phyloP scores from a whole-genome alignment of 192 early-diverging fungal genomes.

The Phycomyces blakesleeanus region DNA sequence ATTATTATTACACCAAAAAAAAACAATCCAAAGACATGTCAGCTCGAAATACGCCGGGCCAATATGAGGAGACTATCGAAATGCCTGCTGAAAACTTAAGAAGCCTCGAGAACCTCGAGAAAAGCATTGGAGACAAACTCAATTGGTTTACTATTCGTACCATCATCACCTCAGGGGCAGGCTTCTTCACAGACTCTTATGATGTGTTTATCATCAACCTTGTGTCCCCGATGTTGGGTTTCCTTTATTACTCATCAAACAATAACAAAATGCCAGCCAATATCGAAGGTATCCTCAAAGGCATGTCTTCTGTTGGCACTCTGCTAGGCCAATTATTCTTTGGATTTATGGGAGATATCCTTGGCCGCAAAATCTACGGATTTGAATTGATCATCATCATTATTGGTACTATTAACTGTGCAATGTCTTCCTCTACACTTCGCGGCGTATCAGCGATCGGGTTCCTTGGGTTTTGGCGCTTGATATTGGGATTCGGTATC shows the following conservation, averaged over 20 bases:
- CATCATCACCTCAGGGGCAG: slow-evolving; percentile 59
- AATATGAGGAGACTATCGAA: too few relatives aligned
- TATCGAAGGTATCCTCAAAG: slow-evolving; percentile 78
- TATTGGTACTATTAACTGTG: slow-evolving; percentile 71
- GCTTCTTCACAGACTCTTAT: slow-evolving; percentile 89
- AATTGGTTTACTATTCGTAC: slow-evolving; percentile 64
- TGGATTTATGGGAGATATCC: slow-evolving; percentile 78
- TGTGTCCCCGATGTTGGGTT: slow-evolving; percentile 77
- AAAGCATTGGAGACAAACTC: slow-evolving; percentile 1
- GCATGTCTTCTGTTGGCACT: slow-evolving; percentile 74
- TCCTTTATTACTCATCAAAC: slow-evolving; percentile 52
- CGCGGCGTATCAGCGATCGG: slow-evolving; percentile 64
- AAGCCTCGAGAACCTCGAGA: slow-evolving; percentile 4
- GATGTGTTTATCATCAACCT: slow-evolving; percentile 91
- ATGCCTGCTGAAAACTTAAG: neutral
- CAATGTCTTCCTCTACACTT: slow-evolving; percentile 63
- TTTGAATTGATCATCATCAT: slow-evolving; percentile 88
- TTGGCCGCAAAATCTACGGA: slow-evolving; percentile 84
- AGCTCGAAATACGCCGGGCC: too few relatives aligned
- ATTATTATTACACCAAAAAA: too few relatives aligned
- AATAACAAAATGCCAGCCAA: slow-evolving; percentile 53
- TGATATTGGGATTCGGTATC: slow-evolving; percentile 87
- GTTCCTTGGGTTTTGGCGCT: slow-evolving; percentile 81
- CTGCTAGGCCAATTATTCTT: slow-evolving; percentile 81
- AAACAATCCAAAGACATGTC: too few relatives aligned